Evolutionary conservation across 805 yeast species (phyloP).

Genomic region (Ogataea populi-albae): DNA sequence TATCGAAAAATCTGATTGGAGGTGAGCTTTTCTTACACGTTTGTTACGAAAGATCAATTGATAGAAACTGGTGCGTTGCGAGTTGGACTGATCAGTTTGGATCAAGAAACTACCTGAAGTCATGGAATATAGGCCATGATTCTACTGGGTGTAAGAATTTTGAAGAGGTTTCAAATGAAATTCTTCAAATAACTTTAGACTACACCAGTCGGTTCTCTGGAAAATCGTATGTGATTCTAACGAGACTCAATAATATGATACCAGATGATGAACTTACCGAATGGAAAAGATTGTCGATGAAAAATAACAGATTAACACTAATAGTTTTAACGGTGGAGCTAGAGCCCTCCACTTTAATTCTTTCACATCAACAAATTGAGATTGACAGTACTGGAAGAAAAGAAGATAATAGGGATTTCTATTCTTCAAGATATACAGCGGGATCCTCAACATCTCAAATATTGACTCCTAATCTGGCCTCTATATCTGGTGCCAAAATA

Average conservation of each 20-base stretch:
- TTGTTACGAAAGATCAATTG: conserved; percentile 79
- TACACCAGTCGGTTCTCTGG: conserved; percentile 45
- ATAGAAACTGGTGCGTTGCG: conserved; percentile 79
- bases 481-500: conserved; percentile 10
- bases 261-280: conserved; percentile 81
- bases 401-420: conserved; percentile 22
- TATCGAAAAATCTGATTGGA: conserved; percentile 39
- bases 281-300: conserved; percentile 71
- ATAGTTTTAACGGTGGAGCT: conserved; percentile 69
- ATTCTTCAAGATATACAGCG: conserved; percentile 23
- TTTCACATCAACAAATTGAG: conserved; percentile 24
- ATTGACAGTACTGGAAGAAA: conserved; percentile 4
- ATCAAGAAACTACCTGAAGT: conserved; percentile 52
- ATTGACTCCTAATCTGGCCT: conserved; percentile 16
- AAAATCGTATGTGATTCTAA: conserved; percentile 60
- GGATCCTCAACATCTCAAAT: conserved; percentile 29
- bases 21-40: conserved; percentile 81
- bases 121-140: conserved; percentile 52
- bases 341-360: conserved; percentile 44
- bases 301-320: conserved; percentile 52
- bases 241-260: conserved; percentile 68
- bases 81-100: conserved; percentile 91
- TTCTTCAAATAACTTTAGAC: conserved; percentile 57
- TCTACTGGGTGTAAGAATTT: conserved; percentile 35
- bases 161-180: conserved; percentile 60